phyloP scores from a whole-genome alignment of 345 rosid species.

The Citrus unshiu region DNA sequence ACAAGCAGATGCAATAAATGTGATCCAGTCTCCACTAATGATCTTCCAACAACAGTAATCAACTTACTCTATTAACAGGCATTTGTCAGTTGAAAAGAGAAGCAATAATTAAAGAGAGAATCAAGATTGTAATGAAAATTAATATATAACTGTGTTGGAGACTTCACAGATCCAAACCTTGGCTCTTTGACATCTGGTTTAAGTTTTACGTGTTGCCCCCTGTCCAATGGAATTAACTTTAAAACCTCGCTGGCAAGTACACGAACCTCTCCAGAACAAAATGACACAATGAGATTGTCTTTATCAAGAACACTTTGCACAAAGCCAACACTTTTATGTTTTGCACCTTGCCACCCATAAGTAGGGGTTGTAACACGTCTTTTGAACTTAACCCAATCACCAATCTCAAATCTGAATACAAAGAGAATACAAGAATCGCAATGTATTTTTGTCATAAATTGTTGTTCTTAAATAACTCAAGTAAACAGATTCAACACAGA shows the following conservation, averaged over 20 bases:
- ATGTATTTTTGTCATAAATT: neutral
- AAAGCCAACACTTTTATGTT: conserved; percentile 88
- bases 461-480: neutral
- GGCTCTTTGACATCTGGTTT: conserved; percentile 78
- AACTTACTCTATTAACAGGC: neutral
- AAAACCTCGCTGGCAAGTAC: conserved; percentile 79
- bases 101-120: neutral
- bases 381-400: conserved; percentile 96
- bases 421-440: neutral
- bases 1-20: neutral
- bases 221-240: conserved; percentile 88
- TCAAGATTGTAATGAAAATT: neutral
- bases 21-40: neutral
- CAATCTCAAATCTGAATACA: conserved; percentile 69
- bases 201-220: conserved; percentile 94
- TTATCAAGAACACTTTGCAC: conserved; percentile 75
- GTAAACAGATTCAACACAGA: conserved; percentile 2
- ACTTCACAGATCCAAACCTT: conserved; percentile 49
- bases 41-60: neutral
- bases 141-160: conserved; percentile 3
- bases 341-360: conserved; percentile 96
- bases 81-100: neutral
- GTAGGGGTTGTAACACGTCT: conserved; percentile 67
- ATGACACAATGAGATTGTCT: conserved; percentile 72
- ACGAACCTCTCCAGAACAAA: conserved; percentile 87